Base-by-base conservation (phyloP, 23 red algal genomes). In the Agarophyton chilense region DNA sequence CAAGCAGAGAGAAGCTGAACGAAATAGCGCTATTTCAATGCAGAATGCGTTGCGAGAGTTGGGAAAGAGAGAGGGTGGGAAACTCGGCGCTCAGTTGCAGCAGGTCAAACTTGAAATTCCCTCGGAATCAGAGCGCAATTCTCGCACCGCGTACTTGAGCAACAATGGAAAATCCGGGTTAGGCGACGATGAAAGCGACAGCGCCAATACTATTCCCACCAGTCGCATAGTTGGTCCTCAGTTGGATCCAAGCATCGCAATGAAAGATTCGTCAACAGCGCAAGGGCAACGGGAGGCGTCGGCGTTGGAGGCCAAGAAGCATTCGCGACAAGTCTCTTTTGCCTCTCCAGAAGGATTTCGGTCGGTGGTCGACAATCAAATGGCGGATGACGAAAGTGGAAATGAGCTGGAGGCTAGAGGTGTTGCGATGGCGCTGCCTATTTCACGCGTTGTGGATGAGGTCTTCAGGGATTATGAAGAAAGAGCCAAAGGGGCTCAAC, bases 401-500 rank as follows among this genome's bases (percentile, higher is more conserved):
- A 6, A 17, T 18, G 74, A 61, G 2, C 56, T 6, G 3, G 5
- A 43, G 2, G 12, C 5, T 14, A 79, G 29, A 18, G 45, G 17
- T 2, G 74, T 57, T 1, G 10, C 21, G 5, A 72, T 44, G 16
- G 26, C 74, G 5, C 31, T 78, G 25, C 74, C 52, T 7, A 36
- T 57, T 55, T 53, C 79, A 44, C 79, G 60, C 41, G 79, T 49
- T 42, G 56, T 83, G 56, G 57, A 66, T 46, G 79, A 87, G 10
- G 75, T 91, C 0, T 74, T 90, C 71, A 72, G 87, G 22, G 87
- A 91, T 67, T 81, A 91, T 81, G 87, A 91, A 72, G 74, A 91
- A 66, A 51, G 87, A 7, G 76, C 76, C 2, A 81, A 43, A 4
- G 92, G 92, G 18, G 92, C 81, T 50, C 73, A 94, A 36, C 40